These are phyloP conservation scores for Boletus sp. DNA, from an alignment of 1,284 basidiomycete genomes.

Conservation along the genomic window DNA sequence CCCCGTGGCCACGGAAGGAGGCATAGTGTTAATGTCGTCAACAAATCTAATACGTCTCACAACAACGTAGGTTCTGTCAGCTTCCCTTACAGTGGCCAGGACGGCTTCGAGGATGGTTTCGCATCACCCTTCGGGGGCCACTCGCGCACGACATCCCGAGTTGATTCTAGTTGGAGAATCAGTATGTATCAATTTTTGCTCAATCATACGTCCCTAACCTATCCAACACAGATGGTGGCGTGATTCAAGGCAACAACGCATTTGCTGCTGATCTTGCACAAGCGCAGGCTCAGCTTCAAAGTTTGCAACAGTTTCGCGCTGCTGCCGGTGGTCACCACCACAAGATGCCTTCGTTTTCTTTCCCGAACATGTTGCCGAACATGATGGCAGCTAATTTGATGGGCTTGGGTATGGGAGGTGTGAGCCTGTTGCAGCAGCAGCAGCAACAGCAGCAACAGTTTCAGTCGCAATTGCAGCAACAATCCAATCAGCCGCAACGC, in stretches of 20 bases:
- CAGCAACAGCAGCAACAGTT: slow-evolving; percentile 74
- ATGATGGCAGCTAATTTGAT: slow-evolving; percentile 95
- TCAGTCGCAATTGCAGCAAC: slow-evolving; percentile 87
- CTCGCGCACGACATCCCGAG: slow-evolving; percentile 72
- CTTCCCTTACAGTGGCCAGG: slow-evolving; percentile 48
- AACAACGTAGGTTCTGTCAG: slow-evolving; percentile 46
- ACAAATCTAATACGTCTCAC: slow-evolving; percentile 54
- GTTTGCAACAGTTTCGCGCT: slow-evolving; percentile 94
- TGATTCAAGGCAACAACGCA: slow-evolving; percentile 60
- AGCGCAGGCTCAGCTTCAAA: slow-evolving; percentile 95
- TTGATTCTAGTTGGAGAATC: slow-evolving; percentile 84
- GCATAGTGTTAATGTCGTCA: slow-evolving; percentile 92
- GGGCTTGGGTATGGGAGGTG: slow-evolving; percentile 77
- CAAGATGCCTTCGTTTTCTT: slow-evolving; percentile 96
- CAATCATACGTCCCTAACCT: slow-evolving; percentile 6
- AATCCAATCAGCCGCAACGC: slow-evolving; percentile 87
- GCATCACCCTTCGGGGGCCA: slow-evolving; percentile 59
- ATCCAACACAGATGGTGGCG: slow-evolving; percentile 57
- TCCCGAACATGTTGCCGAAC: slow-evolving; percentile 94
- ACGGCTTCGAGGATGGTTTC: slow-evolving; percentile 77
- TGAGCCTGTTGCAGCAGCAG: slow-evolving; percentile 79
- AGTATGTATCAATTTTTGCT: slow-evolving; percentile 47
- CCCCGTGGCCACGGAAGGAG: slow-evolving; percentile 86
- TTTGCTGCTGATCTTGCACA: slow-evolving; percentile 83
- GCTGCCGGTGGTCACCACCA: slow-evolving; percentile 93